Conservation (phyloP, 164 flowering plant genomes). For the Cinnamomum chago region DNA sequence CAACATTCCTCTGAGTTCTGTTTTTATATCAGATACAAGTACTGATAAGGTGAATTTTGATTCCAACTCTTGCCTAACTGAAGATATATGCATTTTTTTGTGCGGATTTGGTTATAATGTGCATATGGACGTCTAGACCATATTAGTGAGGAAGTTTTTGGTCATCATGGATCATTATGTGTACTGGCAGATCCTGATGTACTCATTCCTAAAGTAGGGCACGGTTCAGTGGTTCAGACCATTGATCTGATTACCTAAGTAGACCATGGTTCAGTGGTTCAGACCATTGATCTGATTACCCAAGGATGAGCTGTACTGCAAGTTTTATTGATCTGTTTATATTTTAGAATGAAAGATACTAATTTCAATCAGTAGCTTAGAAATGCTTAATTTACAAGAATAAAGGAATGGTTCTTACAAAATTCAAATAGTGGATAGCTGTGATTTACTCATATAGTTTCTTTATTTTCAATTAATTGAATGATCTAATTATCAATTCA, state of each 20-base stretch:
- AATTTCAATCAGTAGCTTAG: neutral
- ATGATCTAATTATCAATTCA: neutral
- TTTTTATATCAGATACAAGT: conserved; percentile 96
- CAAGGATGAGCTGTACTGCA: too few relatives aligned
- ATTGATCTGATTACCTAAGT: neutral
- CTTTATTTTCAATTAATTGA: neutral
- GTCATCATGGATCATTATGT: neutral
- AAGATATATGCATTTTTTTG: neutral
- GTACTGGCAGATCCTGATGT: neutral
- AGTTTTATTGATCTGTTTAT: neutral
- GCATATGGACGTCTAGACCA: neutral
- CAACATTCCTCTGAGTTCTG: conserved; percentile 79
- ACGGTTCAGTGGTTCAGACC: neutral
- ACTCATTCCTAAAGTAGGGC: neutral
- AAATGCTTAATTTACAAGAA: too few relatives aligned
- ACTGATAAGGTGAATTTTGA: conserved; percentile 81
- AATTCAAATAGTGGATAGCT: neutral
- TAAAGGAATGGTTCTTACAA: too few relatives aligned
- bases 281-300: neutral
- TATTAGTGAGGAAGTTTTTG: neutral
- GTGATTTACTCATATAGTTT: neutral
- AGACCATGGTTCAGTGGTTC: neutral
- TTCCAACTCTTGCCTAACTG: neutral
- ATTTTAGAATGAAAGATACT: neutral
- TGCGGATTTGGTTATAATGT: neutral